These are phyloP conservation scores for Phytophthora hybrid DNA, from an alignment of 352 stramenopile genomes.

Conservation along the genomic window DNA sequence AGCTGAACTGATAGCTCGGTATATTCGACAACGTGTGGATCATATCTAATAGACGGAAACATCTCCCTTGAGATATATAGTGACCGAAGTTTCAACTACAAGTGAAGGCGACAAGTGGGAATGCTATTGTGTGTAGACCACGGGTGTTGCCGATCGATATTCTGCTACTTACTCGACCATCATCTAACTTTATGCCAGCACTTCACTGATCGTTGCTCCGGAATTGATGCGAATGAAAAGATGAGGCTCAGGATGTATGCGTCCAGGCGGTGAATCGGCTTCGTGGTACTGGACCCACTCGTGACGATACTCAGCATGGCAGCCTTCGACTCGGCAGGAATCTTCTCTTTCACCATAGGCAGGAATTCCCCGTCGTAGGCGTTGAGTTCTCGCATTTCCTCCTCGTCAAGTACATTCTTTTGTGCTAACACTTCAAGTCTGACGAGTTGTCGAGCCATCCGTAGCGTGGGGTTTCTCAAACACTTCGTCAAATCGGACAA, in stretches of 20 bases:
- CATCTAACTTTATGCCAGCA: no score
- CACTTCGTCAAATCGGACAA: no score
- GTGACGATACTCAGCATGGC: not conserved
- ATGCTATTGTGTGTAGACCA: no score
- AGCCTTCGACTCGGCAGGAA: not conserved
- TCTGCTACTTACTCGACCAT: no score
- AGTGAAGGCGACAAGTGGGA: no score
- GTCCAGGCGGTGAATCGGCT: no score
- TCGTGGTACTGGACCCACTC: no score
- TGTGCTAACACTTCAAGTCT: not conserved
- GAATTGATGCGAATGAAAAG: not conserved
- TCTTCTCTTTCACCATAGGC: not conserved
- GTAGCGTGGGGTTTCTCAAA: not conserved
- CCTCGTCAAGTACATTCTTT: not conserved
- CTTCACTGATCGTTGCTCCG: no score
- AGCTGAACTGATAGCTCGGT: constrained; percentile 33
- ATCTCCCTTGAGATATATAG: not conserved
- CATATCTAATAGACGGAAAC: not conserved
- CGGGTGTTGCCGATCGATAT: no score
- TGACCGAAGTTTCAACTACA: no score
- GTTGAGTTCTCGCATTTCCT: not conserved
- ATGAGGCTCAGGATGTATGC: not conserved
- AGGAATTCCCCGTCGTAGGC: not conserved
- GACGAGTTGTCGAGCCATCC: not conserved
- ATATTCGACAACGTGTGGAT: not conserved